Conservation (phyloP, 495 filamentous ascomycete genomes). For the Jackrogersella multiformis region DNA sequence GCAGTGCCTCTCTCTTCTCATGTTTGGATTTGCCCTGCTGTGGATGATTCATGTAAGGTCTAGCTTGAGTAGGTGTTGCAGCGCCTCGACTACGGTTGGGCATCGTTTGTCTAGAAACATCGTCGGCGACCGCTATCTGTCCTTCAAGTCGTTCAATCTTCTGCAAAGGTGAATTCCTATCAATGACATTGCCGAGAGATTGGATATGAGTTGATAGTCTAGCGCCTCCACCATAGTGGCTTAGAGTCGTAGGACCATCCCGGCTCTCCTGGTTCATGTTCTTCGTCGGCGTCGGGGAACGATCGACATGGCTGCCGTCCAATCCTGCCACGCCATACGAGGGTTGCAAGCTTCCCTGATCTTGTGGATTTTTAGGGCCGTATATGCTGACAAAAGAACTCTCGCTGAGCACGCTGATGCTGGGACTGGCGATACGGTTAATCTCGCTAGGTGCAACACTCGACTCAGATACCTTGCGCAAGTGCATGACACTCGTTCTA, state of each 20-base stretch:
- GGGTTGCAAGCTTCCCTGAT: slow-evolving; percentile 35
- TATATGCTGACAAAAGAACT: slow-evolving; percentile 79
- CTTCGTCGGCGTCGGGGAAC: slow-evolving; percentile 25
- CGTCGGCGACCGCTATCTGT: slow-evolving; percentile 29
- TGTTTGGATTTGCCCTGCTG: slow-evolving; percentile 46
- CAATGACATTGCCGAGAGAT: slow-evolving; percentile 55
- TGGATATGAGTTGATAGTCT: slow-evolving; percentile 47
- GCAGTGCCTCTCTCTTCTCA: slow-evolving; percentile 54
- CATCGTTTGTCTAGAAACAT: slow-evolving; percentile 37
- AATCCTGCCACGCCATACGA: slow-evolving; percentile 35
- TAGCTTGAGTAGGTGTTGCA: slow-evolving; percentile 33
- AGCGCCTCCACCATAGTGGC: slow-evolving; percentile 13
- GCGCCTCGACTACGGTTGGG: slow-evolving; percentile 36
- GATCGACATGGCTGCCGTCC: slow-evolving; percentile 43
- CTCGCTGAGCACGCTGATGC: slow-evolving; percentile 80
- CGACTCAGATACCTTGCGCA: slow-evolving; percentile 49
- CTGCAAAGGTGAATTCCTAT: slow-evolving; percentile 52
- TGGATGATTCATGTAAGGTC: slow-evolving; percentile 10
- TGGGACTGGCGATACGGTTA: slow-evolving; percentile 64
- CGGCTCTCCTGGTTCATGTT: slow-evolving; percentile 14
- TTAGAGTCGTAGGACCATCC: neutral
- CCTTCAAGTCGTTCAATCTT: slow-evolving; percentile 50
- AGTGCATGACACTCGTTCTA: slow-evolving; percentile 55
- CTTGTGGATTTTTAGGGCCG: slow-evolving; percentile 52
- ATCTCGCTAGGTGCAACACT: slow-evolving; percentile 47